Conservation (phyloP, 208 protist genomes). For the Angomonas desouzai region DNA sequence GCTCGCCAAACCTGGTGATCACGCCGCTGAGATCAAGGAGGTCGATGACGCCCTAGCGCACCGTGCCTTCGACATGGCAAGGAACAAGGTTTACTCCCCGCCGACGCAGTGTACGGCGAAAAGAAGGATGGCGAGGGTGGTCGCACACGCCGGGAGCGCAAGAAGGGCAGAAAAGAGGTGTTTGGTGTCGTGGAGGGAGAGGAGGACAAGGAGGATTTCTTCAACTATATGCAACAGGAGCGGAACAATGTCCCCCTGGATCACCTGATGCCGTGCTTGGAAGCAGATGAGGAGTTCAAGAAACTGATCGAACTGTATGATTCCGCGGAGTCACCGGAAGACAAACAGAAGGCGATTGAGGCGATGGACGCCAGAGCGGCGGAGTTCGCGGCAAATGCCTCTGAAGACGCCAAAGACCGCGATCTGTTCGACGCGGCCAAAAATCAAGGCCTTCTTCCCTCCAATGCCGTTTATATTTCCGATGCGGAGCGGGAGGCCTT, state of each 20-base stretch:
- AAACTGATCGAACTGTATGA: slow-evolving; percentile 56
- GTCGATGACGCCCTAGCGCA: slow-evolving; percentile 68
- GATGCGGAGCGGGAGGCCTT: not conserved
- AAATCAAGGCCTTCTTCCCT: not conserved
- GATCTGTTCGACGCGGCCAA: slow-evolving; percentile 11
- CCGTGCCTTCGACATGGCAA: slow-evolving; percentile 57
- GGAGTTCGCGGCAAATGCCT: slow-evolving; percentile 30
- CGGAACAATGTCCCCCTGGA: slow-evolving; percentile 61
- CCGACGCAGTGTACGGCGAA: slow-evolving; percentile 2
- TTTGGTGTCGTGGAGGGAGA: not conserved
- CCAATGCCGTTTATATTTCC: not conserved
- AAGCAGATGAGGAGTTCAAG: slow-evolving; percentile 59
- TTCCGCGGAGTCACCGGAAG: slow-evolving; percentile 44
- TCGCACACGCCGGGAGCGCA: not conserved
- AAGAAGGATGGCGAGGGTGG: too few relatives aligned
- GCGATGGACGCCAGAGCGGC: slow-evolving; percentile 46
- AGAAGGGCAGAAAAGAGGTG: not conserved
- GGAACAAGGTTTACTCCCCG: slow-evolving; percentile 42
- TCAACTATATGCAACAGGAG: slow-evolving; percentile 57
- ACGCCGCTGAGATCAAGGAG: slow-evolving; percentile 26
- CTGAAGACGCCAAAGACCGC: slow-evolving; percentile 31
- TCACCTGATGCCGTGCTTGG: slow-evolving; percentile 56
- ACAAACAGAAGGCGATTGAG: slow-evolving; percentile 52
- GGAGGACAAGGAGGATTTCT: slow-evolving; percentile 5
- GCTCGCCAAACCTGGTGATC: not conserved